These are phyloP conservation scores for Parsonsia alboflavescens DNA, from an alignment of 257 asterid species.

Conservation along the genomic window DNA sequence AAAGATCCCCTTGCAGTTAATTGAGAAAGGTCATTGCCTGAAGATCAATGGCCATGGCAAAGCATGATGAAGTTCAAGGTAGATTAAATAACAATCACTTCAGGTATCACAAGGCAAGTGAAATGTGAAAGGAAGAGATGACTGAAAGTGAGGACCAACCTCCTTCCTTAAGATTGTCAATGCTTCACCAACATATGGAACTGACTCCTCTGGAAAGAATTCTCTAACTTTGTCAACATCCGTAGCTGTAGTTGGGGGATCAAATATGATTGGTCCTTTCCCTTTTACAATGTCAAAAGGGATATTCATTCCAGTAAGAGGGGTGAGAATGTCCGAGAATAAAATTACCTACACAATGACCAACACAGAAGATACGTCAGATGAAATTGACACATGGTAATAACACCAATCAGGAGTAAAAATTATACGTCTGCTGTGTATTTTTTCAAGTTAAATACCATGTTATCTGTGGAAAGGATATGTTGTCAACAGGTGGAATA, in stretches of 20 bases:
- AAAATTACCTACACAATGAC: conserved; percentile 68
- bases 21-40: neutral
- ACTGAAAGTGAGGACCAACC: conserved; percentile 38
- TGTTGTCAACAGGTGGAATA: neutral
- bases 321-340: conserved; percentile 98
- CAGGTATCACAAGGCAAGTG: neutral
- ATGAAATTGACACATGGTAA: conserved; percentile 12
- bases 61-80: neutral
- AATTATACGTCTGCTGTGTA: neutral
- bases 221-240: conserved; percentile 88
- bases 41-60: neutral
- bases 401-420: neutral
- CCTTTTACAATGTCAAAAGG: conserved; percentile 97
- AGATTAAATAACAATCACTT: neutral
- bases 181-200: conserved; percentile 97
- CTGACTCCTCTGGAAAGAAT: conserved; percentile 79
- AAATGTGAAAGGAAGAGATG: neutral
- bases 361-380: conserved; percentile 10
- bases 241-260: conserved; percentile 54
- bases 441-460: neutral
- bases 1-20: neutral
- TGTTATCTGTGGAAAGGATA: neutral
- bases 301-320: conserved; percentile 93
- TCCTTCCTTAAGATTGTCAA: conserved; percentile 81
- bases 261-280: conserved; percentile 91